These are phyloP conservation scores for Termitomyces eurrhizus DNA, from an alignment of 768 basidiomycete genomes.

Conservation along the genomic window DNA sequence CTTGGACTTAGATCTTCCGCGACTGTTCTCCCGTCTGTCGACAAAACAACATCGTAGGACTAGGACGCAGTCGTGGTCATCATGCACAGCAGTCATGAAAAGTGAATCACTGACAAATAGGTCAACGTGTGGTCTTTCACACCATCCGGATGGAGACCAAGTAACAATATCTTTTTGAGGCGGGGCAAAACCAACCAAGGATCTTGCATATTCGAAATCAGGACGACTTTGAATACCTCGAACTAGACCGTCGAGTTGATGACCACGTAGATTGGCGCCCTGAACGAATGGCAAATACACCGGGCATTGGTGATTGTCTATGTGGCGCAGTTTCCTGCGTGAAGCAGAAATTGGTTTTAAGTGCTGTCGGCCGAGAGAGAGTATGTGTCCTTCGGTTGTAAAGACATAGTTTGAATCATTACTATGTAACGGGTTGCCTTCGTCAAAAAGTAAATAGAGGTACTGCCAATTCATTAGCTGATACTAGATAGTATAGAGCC, in stretches of 20 bases:
- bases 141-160: constrained; percentile 75
- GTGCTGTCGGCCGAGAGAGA: constrained; percentile 56
- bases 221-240: constrained; percentile 67
- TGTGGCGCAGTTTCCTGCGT: constrained; percentile 56
- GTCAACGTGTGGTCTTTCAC: constrained; percentile 63
- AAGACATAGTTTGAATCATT: constrained; percentile 88
- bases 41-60: constrained; percentile 83
- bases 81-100: neutral
- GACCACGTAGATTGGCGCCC: constrained; percentile 26
- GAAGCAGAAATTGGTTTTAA: constrained; percentile 55
- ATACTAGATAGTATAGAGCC: neutral
- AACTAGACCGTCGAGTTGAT: constrained; percentile 43
- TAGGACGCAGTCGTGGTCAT: constrained; percentile 24
- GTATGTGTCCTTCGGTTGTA: constrained; percentile 92
- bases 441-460: constrained; percentile 89
- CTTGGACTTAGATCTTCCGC: constrained; percentile 71
- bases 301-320: constrained; percentile 73
- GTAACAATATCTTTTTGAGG: constrained; percentile 45
- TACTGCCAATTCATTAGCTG: constrained; percentile 48
- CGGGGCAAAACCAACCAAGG: constrained; percentile 54
- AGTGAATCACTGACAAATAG: constrained; percentile 53
- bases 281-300: constrained; percentile 49
- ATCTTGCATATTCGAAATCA: constrained; percentile 80
- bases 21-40: constrained; percentile 48
- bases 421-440: constrained; percentile 66